phyloP scores from a whole-genome alignment of 495 filamentous ascomycete genomes.

The Emericellopsis terricola region DNA sequence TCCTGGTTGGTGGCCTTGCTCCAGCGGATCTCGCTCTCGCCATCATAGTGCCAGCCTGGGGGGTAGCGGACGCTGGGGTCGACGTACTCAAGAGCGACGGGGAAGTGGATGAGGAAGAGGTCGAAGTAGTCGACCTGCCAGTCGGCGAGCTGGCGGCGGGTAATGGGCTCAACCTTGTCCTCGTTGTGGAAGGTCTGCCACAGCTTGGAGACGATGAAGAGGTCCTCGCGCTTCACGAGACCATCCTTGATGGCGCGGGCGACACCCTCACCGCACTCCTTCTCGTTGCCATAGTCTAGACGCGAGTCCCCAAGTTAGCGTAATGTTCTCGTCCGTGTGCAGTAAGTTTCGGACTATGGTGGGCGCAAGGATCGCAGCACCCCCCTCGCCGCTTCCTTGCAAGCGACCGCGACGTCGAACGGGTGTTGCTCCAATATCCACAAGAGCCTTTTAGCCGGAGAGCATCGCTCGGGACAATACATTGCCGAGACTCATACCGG shows the following conservation, averaged over 20 bases:
- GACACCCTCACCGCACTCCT: constrained; percentile 69
- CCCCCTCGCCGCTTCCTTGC: no score
- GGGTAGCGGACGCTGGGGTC: constrained; percentile 63
- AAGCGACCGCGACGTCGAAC: no score
- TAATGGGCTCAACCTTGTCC: constrained; percentile 54
- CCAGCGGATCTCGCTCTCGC: constrained; percentile 31
- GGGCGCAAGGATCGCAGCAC: no score
- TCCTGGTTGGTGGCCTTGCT: constrained; percentile 60
- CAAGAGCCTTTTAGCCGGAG: no score
- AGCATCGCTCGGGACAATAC: background rate
- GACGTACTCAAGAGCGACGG: constrained; percentile 62
- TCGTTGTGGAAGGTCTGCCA: constrained; percentile 81
- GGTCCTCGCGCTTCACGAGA: constrained; percentile 67
- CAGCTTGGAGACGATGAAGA: constrained; percentile 85
- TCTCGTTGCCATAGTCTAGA: constrained; percentile 78
- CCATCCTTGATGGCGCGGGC: constrained; percentile 74
- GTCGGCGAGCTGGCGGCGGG: constrained; percentile 54
- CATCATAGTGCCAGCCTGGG: constrained; percentile 55
- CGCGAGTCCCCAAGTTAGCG: no score
- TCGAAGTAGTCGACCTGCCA: constrained; percentile 80
- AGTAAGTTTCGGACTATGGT: no score
- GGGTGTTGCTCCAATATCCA: no score
- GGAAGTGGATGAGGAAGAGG: constrained; percentile 71
- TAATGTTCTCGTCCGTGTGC: no score
- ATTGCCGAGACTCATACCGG: no score